Evolutionary conservation across 441 rosid species (phyloP), one percentile per base, ranked within the genome.

Genomic region (Macaranga tanarius): DNA sequence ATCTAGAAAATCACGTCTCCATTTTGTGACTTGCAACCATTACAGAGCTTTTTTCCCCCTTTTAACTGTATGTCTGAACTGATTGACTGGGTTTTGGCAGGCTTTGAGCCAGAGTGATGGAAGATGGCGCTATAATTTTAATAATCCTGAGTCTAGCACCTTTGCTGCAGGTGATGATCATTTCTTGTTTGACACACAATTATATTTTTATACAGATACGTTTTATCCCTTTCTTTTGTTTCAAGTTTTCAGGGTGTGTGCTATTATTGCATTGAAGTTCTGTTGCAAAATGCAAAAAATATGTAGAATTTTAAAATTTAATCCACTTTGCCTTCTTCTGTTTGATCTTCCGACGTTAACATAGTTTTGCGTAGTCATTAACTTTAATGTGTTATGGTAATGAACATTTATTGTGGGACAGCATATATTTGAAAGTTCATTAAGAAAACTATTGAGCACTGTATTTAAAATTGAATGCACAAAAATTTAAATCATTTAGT

Each of bases 31-130:
- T 38, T 62, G 22, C 22, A 52, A 22, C 19, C 6, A 60, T 31
- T 40, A 31, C n/a, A 4, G 10, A 1, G 38, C 38, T 31, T 31
- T 31, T 31, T 31, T 31, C 5, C 38, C 38, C 38, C 38, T 31
- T 31, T 47, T 51, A 52, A 67, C 10, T 20, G 28, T 15, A 38
- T 15, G 38, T n/a, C 76, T 76, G 68, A 52, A 75, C 74, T 81
- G 71, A 61, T 78, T 66, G 2, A n/a, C 38, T 66, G 71, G 54
- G 68, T 77, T 77, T 75, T 83, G 54, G 68, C 86, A 95, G 99
- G 91, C 91, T 82, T 82, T 95, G 44, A 86, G 98, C 81, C 98
- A 93, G 81, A 90, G 88, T 77, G 97, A 95, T 88, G 98, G 99
- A 83, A 86, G 88, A 80, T 93, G 98, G 99, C 94, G 94, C 62